Base-by-base conservation (phyloP, 2,329 filamentous ascomycete genomes). In the Alternaria sp. region DNA sequence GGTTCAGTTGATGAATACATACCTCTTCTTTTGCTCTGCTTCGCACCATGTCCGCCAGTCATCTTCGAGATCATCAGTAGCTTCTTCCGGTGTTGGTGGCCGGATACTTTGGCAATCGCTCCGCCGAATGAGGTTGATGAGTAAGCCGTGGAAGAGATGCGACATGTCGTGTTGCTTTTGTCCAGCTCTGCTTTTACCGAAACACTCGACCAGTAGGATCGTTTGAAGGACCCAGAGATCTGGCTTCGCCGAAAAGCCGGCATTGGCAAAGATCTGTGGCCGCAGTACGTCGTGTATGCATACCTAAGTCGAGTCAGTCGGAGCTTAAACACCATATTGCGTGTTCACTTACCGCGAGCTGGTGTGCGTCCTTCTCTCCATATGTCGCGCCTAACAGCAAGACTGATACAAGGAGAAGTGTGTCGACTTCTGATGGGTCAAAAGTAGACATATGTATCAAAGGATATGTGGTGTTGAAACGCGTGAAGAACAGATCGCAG, bases 131-230 rank as follows among this genome's bases (percentile, higher is more conserved):
- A 87, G 76, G 54, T 87, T 87, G 69, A 87, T 87, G 2, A 87
- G 74, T 0, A 87, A 74, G 2, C 84, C 85, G 70, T 87, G 85
- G 67, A 87, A 90, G 0, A 90, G 75, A 69, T 89, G 88, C 5
- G 86, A 86, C 82, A 88, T 87, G 25, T 90, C 88, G 62, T 89
- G 86, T 68, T 90, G 87, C 53, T 87, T 87, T 64, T 88, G 87
- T 0, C 88, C 88, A 0, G 87, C 87, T 58, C 87, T 80, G 41
- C 86, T 88, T 72, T 90, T 90, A 3, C 88, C 88, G 59, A 90
- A 89, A 66, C 88, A 89, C 65, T 90, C 88, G 0, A 89, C 87
- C 0, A 90, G 77, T 9, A 90, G 75, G 33, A 90, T 88, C 0
- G 87, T 86, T 63, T 90, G 87, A 0, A 90, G 68, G 0, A 88